These are phyloP conservation scores for Astraeus odoratus DNA, from an alignment of 768 basidiomycete species.

Conservation along the genomic window DNA sequence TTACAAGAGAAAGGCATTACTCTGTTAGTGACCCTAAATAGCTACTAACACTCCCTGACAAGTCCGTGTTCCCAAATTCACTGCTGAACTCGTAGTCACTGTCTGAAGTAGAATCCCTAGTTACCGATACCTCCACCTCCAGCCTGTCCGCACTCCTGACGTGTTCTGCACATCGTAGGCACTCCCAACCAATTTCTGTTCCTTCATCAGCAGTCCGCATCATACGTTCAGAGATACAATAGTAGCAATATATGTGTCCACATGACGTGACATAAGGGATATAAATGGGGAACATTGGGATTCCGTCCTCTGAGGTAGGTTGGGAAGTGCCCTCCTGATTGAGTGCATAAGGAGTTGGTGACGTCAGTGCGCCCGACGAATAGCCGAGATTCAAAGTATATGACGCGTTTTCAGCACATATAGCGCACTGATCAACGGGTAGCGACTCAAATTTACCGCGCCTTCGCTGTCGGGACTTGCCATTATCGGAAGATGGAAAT, in stretches of 20 bases:
- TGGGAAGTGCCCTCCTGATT: constrained; percentile 8
- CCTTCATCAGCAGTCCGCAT: constrained; percentile 64
- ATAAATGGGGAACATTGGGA: constrained; percentile 61
- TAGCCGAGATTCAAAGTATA: constrained; percentile 52
- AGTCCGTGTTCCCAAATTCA: constrained; percentile 38
- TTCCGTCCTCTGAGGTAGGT: constrained; percentile 21
- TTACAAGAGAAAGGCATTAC: constrained; percentile 3
- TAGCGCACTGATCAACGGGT: constrained; percentile 74
- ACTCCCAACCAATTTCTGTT: constrained; percentile 60
- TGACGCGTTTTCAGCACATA: constrained; percentile 76
- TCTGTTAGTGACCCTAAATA: constrained; percentile 31
- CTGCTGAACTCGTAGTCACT: constrained; percentile 60
- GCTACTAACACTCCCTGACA: constrained; percentile 44
- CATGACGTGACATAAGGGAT: constrained; percentile 82
- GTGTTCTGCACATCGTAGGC: constrained; percentile 67
- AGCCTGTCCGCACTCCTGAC: constrained; percentile 61
- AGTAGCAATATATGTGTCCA: constrained; percentile 88
- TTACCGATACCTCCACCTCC: constrained; percentile 23
- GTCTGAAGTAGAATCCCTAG: constrained; percentile 21
- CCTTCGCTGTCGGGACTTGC: constrained; percentile 13
- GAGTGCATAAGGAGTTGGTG: constrained; percentile 26
- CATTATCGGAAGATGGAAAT: constrained; percentile 23
- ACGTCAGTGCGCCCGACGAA: constrained; percentile 41
- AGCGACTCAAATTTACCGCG: constrained; percentile 66
- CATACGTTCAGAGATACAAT: constrained; percentile 82